Evolutionary conservation across 805 yeast species (phyloP).

Genomic region (Candida succiphila): DNA sequence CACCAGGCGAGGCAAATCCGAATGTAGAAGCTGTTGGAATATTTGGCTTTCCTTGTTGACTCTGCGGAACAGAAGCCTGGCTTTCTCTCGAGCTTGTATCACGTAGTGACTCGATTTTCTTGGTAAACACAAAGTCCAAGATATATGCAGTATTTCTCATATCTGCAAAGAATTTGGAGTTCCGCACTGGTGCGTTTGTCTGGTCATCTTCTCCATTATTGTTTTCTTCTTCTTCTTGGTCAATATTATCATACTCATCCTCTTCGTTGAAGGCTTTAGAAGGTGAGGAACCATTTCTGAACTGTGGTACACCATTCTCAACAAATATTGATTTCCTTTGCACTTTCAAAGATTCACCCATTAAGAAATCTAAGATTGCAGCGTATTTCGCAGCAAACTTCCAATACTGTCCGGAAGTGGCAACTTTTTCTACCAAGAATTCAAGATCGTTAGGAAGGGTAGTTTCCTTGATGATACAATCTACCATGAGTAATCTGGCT

Average conservation of each 20-base stretch:
- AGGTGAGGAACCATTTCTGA: neutral
- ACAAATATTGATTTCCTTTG: conserved; percentile 3
- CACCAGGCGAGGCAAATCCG: too few species aligned
- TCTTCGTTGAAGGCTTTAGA: neutral
- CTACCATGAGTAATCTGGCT: conserved; percentile 22
- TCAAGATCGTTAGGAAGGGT: conserved; percentile 3
- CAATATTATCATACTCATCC: conserved; percentile 14
- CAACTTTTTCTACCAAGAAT: conserved; percentile 9
- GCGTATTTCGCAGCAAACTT: conserved; percentile 15
- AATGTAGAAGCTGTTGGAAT: too few species aligned
- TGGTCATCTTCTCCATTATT: neutral
- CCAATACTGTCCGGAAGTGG: conserved; percentile 15
- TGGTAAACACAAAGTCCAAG: conserved; percentile 16
- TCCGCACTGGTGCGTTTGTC: conserved; percentile 10
- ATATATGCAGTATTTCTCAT: conserved; percentile 20
- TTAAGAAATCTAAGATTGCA: conserved; percentile 15
- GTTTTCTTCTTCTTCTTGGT: conserved; percentile 14
- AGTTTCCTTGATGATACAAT: conserved; percentile 10
- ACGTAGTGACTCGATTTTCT: conserved; percentile 9
- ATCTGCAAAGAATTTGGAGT: conserved; percentile 23
- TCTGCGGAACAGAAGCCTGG: too few species aligned
- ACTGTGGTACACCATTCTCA: conserved; percentile 1
- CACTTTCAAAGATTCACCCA: conserved; percentile 12
- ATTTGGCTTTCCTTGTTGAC: too few species aligned
- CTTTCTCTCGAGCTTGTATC: too few species aligned